These are phyloP conservation scores for Usnea hakonensis DNA, from an alignment of 495 filamentous ascomycete species.

Conservation along the genomic window DNA sequence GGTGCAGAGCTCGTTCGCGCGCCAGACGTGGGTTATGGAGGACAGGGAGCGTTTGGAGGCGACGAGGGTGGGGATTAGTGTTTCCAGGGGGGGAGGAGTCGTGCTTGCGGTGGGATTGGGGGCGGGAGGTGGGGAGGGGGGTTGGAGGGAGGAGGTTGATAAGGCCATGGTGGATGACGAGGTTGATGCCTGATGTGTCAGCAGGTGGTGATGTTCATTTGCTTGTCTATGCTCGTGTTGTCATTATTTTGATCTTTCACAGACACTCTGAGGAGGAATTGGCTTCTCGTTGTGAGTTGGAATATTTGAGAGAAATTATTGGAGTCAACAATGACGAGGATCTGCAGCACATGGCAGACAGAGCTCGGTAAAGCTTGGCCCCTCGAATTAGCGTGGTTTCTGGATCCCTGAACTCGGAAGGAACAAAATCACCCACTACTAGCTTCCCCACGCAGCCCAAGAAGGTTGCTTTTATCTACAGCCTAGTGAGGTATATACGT, in stretches of 20 bases:
- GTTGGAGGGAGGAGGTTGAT: not conserved
- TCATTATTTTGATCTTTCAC: not conserved
- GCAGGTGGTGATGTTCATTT: not conserved
- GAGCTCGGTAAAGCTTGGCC: too few relatives aligned
- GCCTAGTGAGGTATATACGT: too few relatives aligned
- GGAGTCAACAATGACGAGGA: not conserved
- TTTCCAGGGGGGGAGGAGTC: constrained; percentile 46
- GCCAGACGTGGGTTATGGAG: constrained; percentile 75
- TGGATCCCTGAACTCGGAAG: too few relatives aligned
- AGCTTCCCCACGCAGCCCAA: too few relatives aligned
- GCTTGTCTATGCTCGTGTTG: not conserved
- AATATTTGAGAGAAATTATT: not conserved
- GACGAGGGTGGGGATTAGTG: constrained; percentile 72
- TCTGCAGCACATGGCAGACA: too few relatives aligned
- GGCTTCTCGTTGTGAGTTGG: not conserved
- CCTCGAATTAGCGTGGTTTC: too few relatives aligned
- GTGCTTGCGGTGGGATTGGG: not conserved
- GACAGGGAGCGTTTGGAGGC: constrained; percentile 84
- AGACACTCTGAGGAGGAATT: not conserved
- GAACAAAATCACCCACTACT: too few relatives aligned
- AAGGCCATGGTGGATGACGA: not conserved
- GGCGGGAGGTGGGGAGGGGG: not conserved
- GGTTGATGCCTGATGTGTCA: not conserved
- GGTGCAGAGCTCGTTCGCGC: constrained; percentile 80
- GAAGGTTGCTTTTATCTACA: too few relatives aligned